Conservation (phyloP, 371 early-diverging fungal genomes). For the Apophysomyces variabilis region DNA sequence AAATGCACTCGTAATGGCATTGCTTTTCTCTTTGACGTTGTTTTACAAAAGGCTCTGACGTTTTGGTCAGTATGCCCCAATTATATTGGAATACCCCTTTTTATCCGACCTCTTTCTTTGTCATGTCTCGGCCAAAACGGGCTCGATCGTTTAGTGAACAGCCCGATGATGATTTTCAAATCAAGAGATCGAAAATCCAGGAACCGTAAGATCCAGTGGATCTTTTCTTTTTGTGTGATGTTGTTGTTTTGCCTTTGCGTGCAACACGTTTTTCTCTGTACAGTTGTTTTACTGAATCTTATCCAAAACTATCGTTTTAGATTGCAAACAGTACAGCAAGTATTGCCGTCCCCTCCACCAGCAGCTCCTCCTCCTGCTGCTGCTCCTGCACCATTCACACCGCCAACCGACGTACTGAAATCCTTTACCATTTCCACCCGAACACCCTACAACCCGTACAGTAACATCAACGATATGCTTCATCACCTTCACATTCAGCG, state of each 20-base stretch:
- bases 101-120: not conserved
- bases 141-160: not conserved
- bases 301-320: slow-evolving; percentile 1
- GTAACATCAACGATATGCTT: slow-evolving; percentile 27
- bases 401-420: slow-evolving; percentile 6
- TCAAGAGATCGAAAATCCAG: slow-evolving; percentile 12
- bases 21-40: not conserved
- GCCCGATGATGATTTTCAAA: not conserved
- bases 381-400: not conserved
- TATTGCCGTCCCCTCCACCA: not conserved
- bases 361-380: not conserved
- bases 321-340: not conserved
- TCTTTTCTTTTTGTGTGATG: slow-evolving; percentile 3
- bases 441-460: slow-evolving; percentile 16
- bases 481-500: slow-evolving; percentile 25
- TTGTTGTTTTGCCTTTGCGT: not conserved
- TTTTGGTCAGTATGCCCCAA: slow-evolving; percentile 9
- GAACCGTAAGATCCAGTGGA: slow-evolving; percentile 10
- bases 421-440: slow-evolving; percentile 17
- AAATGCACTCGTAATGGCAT: not conserved
- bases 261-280: not conserved
- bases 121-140: slow-evolving; percentile 11
- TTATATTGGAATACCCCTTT: slow-evolving; percentile 3
- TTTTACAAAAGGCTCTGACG: not conserved
- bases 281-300: not conserved